These are phyloP conservation scores for Monosporascus sp. DNA, from an alignment of 2,329 filamentous ascomycete genomes.

Conservation along the genomic window DNA sequence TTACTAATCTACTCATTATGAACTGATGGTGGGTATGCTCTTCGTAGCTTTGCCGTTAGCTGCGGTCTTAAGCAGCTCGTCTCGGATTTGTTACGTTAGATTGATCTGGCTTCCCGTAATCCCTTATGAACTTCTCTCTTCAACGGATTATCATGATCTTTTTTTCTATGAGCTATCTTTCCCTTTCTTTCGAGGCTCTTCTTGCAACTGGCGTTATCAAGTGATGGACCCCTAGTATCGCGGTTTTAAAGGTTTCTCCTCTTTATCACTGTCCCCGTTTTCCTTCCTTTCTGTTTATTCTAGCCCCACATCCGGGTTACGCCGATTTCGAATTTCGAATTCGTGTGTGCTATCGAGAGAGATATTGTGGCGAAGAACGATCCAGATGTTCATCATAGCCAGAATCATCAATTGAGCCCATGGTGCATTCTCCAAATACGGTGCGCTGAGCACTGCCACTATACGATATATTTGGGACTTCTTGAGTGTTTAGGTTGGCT, in stretches of 20 bases:
- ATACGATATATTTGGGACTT: background rate
- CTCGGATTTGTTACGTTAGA: background rate
- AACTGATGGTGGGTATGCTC: background rate
- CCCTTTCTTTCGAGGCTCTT: background rate
- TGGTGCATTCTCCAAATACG: background rate
- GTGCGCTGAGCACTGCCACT: background rate
- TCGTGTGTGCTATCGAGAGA: background rate
- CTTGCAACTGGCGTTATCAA: no score
- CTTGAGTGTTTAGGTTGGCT: no score
- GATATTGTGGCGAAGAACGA: background rate
- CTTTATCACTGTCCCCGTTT: background rate
- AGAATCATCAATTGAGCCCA: background rate
- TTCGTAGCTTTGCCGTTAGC: background rate
- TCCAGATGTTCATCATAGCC: background rate
- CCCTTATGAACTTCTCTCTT: background rate
- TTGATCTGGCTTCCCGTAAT: background rate
- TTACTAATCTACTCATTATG: background rate
- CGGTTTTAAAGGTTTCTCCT: background rate
- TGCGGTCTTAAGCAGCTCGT: background rate
- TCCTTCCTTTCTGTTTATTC: background rate
- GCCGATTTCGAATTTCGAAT: background rate
- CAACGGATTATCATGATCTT: no score
- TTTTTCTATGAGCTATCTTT: background rate
- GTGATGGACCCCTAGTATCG: background rate
- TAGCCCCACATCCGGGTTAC: background rate